Base-by-base conservation (phyloP, 192 early-diverging fungal genomes). In the Hyaloraphidium curvatum region DNA sequence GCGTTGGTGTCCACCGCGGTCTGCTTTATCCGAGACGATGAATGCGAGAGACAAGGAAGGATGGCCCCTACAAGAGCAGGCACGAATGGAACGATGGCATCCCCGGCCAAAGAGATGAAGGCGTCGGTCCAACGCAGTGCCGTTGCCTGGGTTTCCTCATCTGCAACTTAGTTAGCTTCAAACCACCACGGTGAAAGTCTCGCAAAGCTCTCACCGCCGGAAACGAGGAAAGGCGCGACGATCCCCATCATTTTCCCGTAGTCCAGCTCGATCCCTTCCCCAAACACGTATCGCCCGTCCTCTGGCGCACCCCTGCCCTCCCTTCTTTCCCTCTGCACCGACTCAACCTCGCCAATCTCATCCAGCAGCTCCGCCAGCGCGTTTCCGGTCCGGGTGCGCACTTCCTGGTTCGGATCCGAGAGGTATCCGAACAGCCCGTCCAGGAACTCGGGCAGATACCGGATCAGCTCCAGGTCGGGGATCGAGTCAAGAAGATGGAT, bases 71-170 rank as follows among this genome's bases (percentile, higher is more conserved):
- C 76, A 1, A 96, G 71, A 23, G 72, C 60, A 9, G 92, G 86
- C 26, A 86, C 81, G 52, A 79, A 86, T 9, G 79, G 74, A 26
- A 96, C 73, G 55, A 97, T 84, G 1, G 85, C 76, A 14, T 84
- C 75, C 35, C 83, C 78, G 19, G 87, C 83, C 22, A 92, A 67
- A 23, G 67, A 64, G 23, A 91, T 82, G 55, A 99, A 91, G 60
- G 84, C 83, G 57, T 83, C 79, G 41, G 93, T 78, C 95, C 95
- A 99, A 35, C 74, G 70, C 17, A 99, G 62, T 0, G 91, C 89
- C 0, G 82, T 91, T 41, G 75, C 79, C 67, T 97, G 96, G 17
- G 89, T 91, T 53, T 96, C 91, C 64, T 90, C 71, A 55, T 78
- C 76, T 63, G 52, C 48, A 48, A 5, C 7, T 7, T n/a, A 37